These are phyloP conservation scores for Coemansia sp. DNA, from an alignment of 192 early-diverging fungal genomes.

Conservation along the genomic window DNA sequence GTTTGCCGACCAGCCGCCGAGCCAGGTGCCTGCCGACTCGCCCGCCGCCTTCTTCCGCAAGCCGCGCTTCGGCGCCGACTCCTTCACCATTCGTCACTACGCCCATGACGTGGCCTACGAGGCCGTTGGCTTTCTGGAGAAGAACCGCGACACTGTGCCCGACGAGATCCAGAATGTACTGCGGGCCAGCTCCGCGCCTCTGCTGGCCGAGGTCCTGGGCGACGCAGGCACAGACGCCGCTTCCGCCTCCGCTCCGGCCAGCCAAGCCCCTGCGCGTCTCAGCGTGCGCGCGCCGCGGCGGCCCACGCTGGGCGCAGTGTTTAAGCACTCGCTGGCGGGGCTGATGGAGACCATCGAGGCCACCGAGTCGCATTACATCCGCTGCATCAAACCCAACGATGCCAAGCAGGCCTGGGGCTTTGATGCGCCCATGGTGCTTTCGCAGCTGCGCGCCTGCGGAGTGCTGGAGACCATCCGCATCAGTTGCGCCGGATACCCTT, in stretches of 20 bases:
- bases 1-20: slow-evolving; percentile 48
- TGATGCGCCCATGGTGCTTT: slow-evolving; percentile 91
- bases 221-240: slow-evolving; percentile 1
- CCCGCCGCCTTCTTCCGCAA: slow-evolving; percentile 70
- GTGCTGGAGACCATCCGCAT: slow-evolving; percentile 99
- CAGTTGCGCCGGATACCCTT: slow-evolving; percentile 96
- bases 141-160: slow-evolving; percentile 97
- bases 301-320: slow-evolving; percentile 94
- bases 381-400: slow-evolving; percentile 99
- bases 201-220: slow-evolving; percentile 76
- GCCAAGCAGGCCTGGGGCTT: slow-evolving; percentile 89
- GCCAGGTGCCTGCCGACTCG: slow-evolving; percentile 11
- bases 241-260: not conserved
- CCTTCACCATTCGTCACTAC: slow-evolving; percentile 95
- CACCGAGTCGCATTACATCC: slow-evolving; percentile 95
- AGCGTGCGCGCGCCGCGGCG: slow-evolving; percentile 61
- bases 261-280: not conserved
- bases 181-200: slow-evolving; percentile 72
- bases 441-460: slow-evolving; percentile 96
- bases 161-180: slow-evolving; percentile 85
- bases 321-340: slow-evolving; percentile 88
- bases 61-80: slow-evolving; percentile 82
- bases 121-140: slow-evolving; percentile 93
- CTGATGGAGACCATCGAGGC: slow-evolving; percentile 94
- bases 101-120: slow-evolving; percentile 94